These are phyloP conservation scores for Bocquillonia castaneifolia DNA, from an alignment of 441 rosid species.

Conservation along the genomic window DNA sequence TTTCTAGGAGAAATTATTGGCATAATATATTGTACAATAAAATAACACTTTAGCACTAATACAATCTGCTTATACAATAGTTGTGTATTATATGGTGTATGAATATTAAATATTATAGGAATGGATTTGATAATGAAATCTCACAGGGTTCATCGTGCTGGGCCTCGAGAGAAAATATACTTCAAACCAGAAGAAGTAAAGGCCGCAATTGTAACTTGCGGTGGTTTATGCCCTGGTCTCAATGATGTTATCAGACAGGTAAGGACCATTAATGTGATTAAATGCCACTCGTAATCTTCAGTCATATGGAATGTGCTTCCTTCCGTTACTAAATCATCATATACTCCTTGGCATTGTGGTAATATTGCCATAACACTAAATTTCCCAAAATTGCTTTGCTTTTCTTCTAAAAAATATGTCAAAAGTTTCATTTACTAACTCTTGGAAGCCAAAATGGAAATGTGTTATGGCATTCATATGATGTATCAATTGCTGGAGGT, in stretches of 20 bases:
- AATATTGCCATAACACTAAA: constrained; percentile 11
- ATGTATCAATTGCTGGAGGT: constrained; percentile 7
- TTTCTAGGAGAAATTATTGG: background rate
- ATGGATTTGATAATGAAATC: constrained; percentile 9
- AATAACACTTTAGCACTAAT: constrained; percentile 6
- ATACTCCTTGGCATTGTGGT: background rate
- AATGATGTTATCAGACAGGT: constrained; percentile 98
- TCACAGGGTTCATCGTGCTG: constrained; percentile 92
- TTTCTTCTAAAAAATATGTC: background rate
- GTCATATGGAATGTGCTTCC: background rate
- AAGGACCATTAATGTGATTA: constrained; percentile 20
- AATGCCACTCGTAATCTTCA: constrained; percentile 15
- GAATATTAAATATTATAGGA: constrained; percentile 8
- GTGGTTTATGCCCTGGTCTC: constrained; percentile 98
- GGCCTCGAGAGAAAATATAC: constrained; percentile 89
- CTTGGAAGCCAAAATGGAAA: background rate
- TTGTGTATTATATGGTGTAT: background rate
- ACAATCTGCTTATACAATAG: background rate
- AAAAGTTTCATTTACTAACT: background rate
- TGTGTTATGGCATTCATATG: background rate
- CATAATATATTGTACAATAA: background rate
- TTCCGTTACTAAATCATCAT: constrained; percentile 1
- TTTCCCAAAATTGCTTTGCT: background rate
- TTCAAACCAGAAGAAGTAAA: constrained; percentile 89
- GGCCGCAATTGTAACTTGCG: constrained; percentile 93